Evolutionary conservation across 768 basidiomycete species (phyloP).

Genomic region (Rhodocollybia butyracea): DNA sequence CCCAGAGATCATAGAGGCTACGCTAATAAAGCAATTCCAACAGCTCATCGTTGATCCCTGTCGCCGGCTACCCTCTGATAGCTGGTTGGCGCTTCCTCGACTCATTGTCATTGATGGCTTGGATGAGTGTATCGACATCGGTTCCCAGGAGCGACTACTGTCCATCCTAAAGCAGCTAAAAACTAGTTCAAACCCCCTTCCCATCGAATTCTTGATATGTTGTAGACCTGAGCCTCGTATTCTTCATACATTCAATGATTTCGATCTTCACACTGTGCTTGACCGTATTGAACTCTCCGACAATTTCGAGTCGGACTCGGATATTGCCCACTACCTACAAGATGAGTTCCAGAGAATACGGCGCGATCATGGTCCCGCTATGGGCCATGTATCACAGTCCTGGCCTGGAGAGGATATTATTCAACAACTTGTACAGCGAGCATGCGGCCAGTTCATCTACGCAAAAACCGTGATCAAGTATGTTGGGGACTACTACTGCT

Average conservation of each 20-base stretch:
- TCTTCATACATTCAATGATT: slow-evolving; percentile 9
- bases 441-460: too few relatives aligned
- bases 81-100: slow-evolving; percentile 13
- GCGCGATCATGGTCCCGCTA: neutral
- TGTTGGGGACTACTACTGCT: too few relatives aligned
- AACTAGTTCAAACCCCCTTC: too few relatives aligned
- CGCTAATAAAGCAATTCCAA: slow-evolving; percentile 13
- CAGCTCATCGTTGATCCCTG: too few relatives aligned
- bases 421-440: too few relatives aligned
- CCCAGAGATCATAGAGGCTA: neutral
- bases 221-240: slow-evolving; percentile 30
- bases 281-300: neutral
- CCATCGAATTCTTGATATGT: too few relatives aligned
- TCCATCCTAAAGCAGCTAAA: too few relatives aligned
- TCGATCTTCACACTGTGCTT: neutral
- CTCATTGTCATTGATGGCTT: slow-evolving; percentile 30
- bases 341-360: neutral
- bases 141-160: too few relatives aligned
- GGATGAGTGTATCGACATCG: too few relatives aligned
- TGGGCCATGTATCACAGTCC: neutral
- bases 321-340: neutral
- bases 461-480: too few relatives aligned
- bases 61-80: neutral
- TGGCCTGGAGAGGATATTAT: too few relatives aligned
- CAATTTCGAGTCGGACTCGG: neutral